A percentile compares a stretch with the other conserved stretches of the same genome.
These are phyloP conservation scores for Nepenthes alata DNA, from an alignment of 179 eudicot genomes.

Conservation along the genomic window DNA sequence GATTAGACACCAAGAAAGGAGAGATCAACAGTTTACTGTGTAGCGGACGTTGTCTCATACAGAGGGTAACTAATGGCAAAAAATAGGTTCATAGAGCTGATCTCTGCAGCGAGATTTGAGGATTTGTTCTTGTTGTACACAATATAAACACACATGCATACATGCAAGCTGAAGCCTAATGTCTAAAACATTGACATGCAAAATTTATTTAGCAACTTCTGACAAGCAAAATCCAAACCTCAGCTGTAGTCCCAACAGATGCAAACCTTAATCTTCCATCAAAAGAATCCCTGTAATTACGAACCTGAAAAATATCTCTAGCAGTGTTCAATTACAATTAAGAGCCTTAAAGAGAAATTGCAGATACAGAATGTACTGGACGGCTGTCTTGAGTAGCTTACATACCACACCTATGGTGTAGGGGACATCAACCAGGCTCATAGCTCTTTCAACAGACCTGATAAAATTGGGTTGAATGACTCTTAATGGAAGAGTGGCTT, in stretches of 20 bases:
- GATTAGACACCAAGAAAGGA: no score
- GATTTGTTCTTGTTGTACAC: not conserved
- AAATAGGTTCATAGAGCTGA: no score
- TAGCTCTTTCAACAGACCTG: constrained; percentile 62
- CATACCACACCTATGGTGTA: constrained; percentile 82
- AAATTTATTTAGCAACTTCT: not conserved
- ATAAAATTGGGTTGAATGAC: constrained; percentile 55
- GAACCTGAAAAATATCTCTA: constrained; percentile 40
- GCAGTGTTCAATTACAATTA: not conserved
- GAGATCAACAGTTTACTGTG: no score
- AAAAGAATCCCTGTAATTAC: constrained; percentile 39
- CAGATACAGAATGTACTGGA: constrained; percentile 4
- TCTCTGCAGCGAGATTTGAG: no score
- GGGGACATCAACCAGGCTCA: constrained; percentile 55
- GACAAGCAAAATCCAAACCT: constrained; percentile 32
- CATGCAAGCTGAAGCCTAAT: not conserved
- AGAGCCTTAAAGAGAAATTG: not conserved
- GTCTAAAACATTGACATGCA: not conserved
- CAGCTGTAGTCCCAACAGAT: constrained; percentile 79
- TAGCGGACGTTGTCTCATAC: no score
- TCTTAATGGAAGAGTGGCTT: constrained; percentile 83
- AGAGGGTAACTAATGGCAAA: no score
- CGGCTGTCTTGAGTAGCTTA: constrained; percentile 2
- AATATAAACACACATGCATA: not conserved
- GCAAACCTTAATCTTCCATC: constrained; percentile 44